These are phyloP conservation scores for Annona cherimola DNA, from an alignment of 164 flowering plant species.

Conservation along the genomic window DNA sequence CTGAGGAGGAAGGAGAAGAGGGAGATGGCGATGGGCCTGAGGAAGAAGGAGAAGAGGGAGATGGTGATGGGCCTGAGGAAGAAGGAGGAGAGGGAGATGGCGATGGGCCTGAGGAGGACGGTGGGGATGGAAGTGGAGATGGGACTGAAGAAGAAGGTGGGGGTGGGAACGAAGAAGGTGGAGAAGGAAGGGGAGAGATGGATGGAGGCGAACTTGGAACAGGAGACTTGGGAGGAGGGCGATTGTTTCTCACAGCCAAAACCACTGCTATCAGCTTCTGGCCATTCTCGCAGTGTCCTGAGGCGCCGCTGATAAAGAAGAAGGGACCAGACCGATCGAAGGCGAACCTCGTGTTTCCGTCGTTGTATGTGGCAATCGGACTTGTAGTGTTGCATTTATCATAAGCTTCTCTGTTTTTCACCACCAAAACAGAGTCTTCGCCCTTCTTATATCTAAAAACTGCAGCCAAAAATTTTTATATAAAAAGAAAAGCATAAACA, in stretches of 20 bases:
- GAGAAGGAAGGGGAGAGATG: constrained; percentile 5
- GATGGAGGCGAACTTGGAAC: constrained; percentile 12
- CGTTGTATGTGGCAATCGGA: constrained; percentile 32
- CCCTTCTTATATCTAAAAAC: constrained; percentile 59
- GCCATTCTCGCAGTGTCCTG: constrained; percentile 37
- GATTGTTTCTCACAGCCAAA: constrained; percentile 24
- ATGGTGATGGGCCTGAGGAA: too few species aligned
- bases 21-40: too few species aligned
- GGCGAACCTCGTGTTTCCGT: constrained; percentile 35
- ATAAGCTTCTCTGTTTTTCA: constrained; percentile 54
- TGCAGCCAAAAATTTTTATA: constrained; percentile 10
- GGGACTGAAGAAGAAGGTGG: too few species aligned
- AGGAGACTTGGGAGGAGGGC: constrained; percentile 7
- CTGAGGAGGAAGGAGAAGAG: too few species aligned
- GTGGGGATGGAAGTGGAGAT: too few species aligned
- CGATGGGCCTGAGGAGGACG: too few species aligned
- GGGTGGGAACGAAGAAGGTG: neutral
- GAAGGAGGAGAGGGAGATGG: too few species aligned
- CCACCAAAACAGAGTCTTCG: constrained; percentile 58
- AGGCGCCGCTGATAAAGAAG: constrained; percentile 53
- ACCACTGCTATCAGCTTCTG: constrained; percentile 52
- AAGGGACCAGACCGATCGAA: constrained; percentile 51
- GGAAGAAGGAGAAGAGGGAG: too few species aligned
- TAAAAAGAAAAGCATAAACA: too few species aligned
- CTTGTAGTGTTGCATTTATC: constrained; percentile 41